These are phyloP conservation scores for Cyberlindnera japonica DNA, from an alignment of 805 yeast genomes.

Conservation along the genomic window DNA sequence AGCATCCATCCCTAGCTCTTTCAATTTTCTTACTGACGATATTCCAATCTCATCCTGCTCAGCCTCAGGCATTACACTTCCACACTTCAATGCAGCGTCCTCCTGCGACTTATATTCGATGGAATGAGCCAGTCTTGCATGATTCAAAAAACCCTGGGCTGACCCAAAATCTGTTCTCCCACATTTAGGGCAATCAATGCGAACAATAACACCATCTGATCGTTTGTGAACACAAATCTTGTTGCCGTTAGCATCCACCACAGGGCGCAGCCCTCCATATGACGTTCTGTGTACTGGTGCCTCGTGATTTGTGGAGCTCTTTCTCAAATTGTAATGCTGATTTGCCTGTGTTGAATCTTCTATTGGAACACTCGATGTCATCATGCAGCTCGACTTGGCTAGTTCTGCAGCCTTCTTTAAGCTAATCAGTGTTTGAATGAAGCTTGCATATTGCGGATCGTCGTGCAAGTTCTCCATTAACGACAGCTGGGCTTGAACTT, in stretches of 20 bases:
- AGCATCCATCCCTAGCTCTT: constrained; percentile 38
- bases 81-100: constrained; percentile 68
- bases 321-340: constrained; percentile 9
- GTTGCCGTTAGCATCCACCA: constrained; percentile 36
- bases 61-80: constrained; percentile 46
- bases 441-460: constrained; percentile 32
- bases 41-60: constrained; percentile 57
- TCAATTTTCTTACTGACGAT: constrained; percentile 34
- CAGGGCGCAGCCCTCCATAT: constrained; percentile 45
- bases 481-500: constrained; percentile 55
- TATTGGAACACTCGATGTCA: neutral
- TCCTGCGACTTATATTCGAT: constrained; percentile 69
- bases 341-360: neutral
- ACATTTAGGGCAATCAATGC: constrained; percentile 66
- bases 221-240: constrained; percentile 55
- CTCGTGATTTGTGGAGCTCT: constrained; percentile 20
- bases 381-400: constrained; percentile 10
- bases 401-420: constrained; percentile 23
- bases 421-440: constrained; percentile 38
- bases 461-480: constrained; percentile 42
- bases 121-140: constrained; percentile 70
- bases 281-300: constrained; percentile 36
- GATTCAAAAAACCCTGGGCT: constrained; percentile 79
- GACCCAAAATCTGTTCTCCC: constrained; percentile 66
- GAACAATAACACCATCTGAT: constrained; percentile 67